Evolutionary conservation across 2,329 filamentous ascomycete species (phyloP).

Genomic region (Cytospora chrysosperma): DNA sequence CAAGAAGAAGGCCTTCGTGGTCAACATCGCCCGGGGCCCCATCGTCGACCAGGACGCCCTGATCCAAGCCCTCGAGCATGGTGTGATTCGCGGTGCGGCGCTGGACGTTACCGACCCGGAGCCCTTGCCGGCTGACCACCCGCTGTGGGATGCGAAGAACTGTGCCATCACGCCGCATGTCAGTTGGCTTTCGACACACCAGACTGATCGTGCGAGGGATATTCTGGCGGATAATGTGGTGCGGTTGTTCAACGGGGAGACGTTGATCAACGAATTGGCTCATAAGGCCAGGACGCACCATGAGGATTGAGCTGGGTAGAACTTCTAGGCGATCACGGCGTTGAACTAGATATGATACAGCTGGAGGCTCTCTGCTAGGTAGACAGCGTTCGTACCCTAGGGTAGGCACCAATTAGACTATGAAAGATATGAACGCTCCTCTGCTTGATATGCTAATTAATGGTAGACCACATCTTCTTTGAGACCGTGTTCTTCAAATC

Average conservation of each 20-base stretch:
- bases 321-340: not conserved
- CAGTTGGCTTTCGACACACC: conserved; percentile 32
- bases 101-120: conserved; percentile 73
- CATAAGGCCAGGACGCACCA: conserved; percentile 11
- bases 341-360: not conserved
- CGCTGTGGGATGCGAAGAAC: conserved; percentile 65
- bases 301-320: not conserved
- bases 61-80: conserved; percentile 49
- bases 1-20: conserved; percentile 53
- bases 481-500: not conserved
- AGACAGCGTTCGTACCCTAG: not conserved
- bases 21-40: conserved; percentile 61
- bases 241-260: conserved; percentile 28
- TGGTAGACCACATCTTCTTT: not conserved
- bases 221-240: conserved; percentile 33
- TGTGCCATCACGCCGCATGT: conserved; percentile 52
- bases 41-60: conserved; percentile 47
- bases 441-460: not conserved
- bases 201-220: conserved; percentile 28
- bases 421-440: not conserved
- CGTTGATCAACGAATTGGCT: conserved; percentile 29
- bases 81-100: conserved; percentile 53
- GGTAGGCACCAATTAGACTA: not conserved
- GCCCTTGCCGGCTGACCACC: conserved; percentile 62
- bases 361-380: not conserved